Evolutionary conservation across 2,329 filamentous ascomycete genomes (phyloP).

Genomic region (Gliomastix tumulicola): DNA sequence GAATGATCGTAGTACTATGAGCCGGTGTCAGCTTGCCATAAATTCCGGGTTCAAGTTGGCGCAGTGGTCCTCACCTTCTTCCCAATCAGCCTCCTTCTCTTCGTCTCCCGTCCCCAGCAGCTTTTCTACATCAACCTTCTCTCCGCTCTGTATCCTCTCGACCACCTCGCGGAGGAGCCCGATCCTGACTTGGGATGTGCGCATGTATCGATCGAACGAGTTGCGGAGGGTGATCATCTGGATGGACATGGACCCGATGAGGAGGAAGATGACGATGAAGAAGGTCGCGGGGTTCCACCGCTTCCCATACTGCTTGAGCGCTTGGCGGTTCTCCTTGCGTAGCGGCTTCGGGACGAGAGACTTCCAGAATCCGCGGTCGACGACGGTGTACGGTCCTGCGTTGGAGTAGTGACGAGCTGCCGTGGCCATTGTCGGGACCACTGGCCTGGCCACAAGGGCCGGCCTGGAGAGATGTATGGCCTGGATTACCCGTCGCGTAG

Average conservation of each 20-base stretch:
- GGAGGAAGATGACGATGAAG: slow-evolving; percentile 72
- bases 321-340: slow-evolving; percentile 33
- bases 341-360: slow-evolving; percentile 63
- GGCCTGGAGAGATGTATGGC: too few relatives aligned
- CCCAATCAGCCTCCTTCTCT: slow-evolving; percentile 77
- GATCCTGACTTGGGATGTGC: slow-evolving; percentile 75
- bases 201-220: slow-evolving; percentile 63
- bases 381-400: slow-evolving; percentile 39
- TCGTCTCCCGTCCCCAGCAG: slow-evolving; percentile 72
- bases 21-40: too few relatives aligned
- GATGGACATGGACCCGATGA: slow-evolving; percentile 94
- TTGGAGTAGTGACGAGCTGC: slow-evolving; percentile 16
- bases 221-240: slow-evolving; percentile 79
- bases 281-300: slow-evolving; percentile 78
- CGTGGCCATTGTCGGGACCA: too few relatives aligned
- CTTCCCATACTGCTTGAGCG: slow-evolving; percentile 38
- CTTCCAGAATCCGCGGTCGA: slow-evolving; percentile 59
- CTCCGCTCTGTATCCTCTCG: slow-evolving; percentile 61
- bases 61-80: slow-evolving; percentile 57
- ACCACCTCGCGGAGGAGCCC: slow-evolving; percentile 68
- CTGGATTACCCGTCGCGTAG: too few relatives aligned
- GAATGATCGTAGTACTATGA: slow-evolving; percentile 59
- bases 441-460: too few relatives aligned
- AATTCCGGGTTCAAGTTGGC: too few relatives aligned
- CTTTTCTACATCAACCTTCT: slow-evolving; percentile 79